Percentiles rank a stretch among this genome's conserved stretches.
phyloP scores from a whole-genome alignment of 139 green algal genomes.

The Picochlorum costavermella region DNA sequence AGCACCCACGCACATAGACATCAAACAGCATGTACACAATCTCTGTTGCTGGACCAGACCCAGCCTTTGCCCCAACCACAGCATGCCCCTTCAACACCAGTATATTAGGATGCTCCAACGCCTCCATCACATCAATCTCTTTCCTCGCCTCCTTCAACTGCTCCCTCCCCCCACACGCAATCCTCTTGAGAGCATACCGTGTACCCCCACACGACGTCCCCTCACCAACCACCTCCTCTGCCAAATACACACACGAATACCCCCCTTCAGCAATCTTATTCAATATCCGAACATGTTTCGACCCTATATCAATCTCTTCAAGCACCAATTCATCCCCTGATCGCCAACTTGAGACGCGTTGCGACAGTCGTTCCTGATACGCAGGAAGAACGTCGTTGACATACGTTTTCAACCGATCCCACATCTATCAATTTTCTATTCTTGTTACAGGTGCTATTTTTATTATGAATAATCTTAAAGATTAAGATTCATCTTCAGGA shows the following conservation, averaged over 20 bases:
- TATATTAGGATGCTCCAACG: slow-evolving; percentile 52
- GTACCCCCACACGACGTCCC: not conserved
- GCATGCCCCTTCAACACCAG: slow-evolving; percentile 44
- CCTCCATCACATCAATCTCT: slow-evolving; percentile 40
- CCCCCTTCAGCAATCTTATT: slow-evolving; percentile 65
- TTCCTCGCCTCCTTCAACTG: slow-evolving; percentile 28
- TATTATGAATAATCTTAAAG: not conserved
- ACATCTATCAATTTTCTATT: not conserved
- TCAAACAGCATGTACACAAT: slow-evolving; percentile 49
- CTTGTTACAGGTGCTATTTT: not conserved
- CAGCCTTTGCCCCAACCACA: not conserved
- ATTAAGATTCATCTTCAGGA: not conserved
- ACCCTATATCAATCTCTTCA: slow-evolving; percentile 3
- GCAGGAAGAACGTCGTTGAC: not conserved
- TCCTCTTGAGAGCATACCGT: slow-evolving; percentile 42
- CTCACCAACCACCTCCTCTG: slow-evolving; percentile 18
- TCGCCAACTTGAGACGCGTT: not conserved
- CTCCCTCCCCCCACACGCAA: slow-evolving; percentile 22
- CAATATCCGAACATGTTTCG: slow-evolving; percentile 18
- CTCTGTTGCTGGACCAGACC: not conserved
- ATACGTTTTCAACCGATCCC: no score
- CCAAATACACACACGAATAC: slow-evolving; percentile 72
- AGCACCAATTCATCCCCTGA: not conserved
- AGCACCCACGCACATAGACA: not conserved
- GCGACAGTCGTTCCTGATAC: not conserved